Conservation (phyloP, 257 asterid genomes). For the Asclepias syriaca region DNA sequence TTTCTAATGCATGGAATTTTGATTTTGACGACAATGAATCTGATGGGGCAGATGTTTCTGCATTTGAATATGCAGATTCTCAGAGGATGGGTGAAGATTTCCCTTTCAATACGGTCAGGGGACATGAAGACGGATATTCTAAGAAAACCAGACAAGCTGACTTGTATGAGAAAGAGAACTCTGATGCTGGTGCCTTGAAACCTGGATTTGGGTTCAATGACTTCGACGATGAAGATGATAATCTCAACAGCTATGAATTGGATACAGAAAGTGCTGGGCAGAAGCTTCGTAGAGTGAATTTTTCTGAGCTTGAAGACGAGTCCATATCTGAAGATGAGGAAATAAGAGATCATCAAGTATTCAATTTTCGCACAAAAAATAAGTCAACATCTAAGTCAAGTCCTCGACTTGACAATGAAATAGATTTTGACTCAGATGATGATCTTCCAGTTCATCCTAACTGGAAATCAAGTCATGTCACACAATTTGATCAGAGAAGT, state of each 20-base stretch:
- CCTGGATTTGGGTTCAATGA: slow-evolving; percentile 70
- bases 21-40: slow-evolving; percentile 97
- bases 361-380: slow-evolving; percentile 21
- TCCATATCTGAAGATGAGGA: slow-evolving; percentile 60
- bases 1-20: slow-evolving; percentile 89
- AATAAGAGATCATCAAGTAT: slow-evolving; percentile 24
- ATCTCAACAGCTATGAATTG: slow-evolving; percentile 73
- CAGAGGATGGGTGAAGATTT: slow-evolving; percentile 42
- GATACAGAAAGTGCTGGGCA: slow-evolving; percentile 50
- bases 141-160: slow-evolving; percentile 33
- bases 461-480: slow-evolving; percentile 66
- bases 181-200: slow-evolving; percentile 33
- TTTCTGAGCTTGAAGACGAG: slow-evolving; percentile 77
- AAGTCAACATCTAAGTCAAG: slow-evolving; percentile 30
- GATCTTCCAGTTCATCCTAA: slow-evolving; percentile 74
- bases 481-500: slow-evolving; percentile 36
- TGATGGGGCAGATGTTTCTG: slow-evolving; percentile 95
- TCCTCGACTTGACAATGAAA: slow-evolving; percentile 36
- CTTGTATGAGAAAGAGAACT: slow-evolving; percentile 34
- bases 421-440: slow-evolving; percentile 67
- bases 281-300: slow-evolving; percentile 45
- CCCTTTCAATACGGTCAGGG: slow-evolving; percentile 35
- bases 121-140: slow-evolving; percentile 33
- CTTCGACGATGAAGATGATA: slow-evolving; percentile 88
- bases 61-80: slow-evolving; percentile 92